Base-by-base conservation (phyloP, 768 basidiomycete species). In the Trametes maxima region DNA sequence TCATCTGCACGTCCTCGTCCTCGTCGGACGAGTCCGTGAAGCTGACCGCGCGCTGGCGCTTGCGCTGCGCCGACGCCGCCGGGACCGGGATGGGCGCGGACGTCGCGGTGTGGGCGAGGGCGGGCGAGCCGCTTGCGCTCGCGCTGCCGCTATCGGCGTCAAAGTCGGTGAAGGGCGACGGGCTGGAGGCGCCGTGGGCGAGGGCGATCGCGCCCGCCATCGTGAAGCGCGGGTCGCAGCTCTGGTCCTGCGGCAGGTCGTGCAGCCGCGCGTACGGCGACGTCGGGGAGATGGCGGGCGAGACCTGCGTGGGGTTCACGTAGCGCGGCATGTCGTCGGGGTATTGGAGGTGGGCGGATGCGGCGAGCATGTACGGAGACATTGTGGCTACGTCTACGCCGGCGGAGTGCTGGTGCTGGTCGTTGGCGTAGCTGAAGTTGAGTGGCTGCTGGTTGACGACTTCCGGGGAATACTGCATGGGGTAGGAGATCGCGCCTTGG, bases 141-240 rank as follows among this genome's bases (percentile, higher is more conserved):
- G 10, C 58, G 28, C 47, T 51, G 33, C 54, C 49, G 59, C 59
- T 57, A 28, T 62, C 54, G 54, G 44, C 35, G 24, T 54, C 48
- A 28, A 21, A n/a, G 54, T 53, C 54, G 39, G 52, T 35, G 44
- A 28, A 47, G 10, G 40, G n/a, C 3, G 22, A 17, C 11, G 61
- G 55, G 25, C 51, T 59, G 22, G 52, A 40, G 52, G 19, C 47
- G 42, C 49, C 57, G 24, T 39, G 49, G 28, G 51, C 36, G 5
- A 42, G 22, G 42, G 49, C 42, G 33, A 54, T 14, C 1, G 60
- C 48, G 43, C 25, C 51, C 45, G 43, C 49, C 17, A 67, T 19
- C 12, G 61, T 67, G 59, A 58, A 57, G 42, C 66, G 66, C 22
- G 66, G 66, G 49, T 67, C 66, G 62, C 62, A 64, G 44, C 57